A percentile compares a stretch with the other conserved stretches of the same genome.
Conservation (phyloP, 1,284 basidiomycete species). For the Puccinia hordei region DNA sequence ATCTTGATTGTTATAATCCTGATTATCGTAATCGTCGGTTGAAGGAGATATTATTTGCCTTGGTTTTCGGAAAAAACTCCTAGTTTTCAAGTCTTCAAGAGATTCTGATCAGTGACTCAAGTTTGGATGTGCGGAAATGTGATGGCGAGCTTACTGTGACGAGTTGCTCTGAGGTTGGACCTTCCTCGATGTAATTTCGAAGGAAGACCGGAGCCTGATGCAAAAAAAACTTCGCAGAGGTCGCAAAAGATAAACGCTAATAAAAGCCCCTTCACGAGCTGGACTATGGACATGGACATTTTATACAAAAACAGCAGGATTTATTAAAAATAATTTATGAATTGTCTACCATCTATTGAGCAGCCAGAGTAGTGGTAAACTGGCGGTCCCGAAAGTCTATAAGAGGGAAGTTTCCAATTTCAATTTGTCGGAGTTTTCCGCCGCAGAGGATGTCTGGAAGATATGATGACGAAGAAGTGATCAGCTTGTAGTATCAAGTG, state of each 20-base stretch:
- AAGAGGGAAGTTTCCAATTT: too few relatives aligned
- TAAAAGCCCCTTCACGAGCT: background rate
- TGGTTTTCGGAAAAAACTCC: background rate
- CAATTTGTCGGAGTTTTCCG: too few relatives aligned
- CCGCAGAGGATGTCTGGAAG: too few relatives aligned
- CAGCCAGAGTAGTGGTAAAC: background rate
- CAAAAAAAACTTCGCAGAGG: background rate
- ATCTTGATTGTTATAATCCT: too few relatives aligned
- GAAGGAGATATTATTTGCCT: background rate
- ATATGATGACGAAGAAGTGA: too few relatives aligned
- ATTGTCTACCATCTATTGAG: background rate
- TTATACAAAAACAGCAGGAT: background rate
- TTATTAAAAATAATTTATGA: background rate
- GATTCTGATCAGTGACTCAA: background rate
- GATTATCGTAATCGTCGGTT: background rate
- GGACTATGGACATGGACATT: slow-evolving; percentile 12
- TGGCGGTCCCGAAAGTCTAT: too few relatives aligned
- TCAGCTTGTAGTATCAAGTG: too few relatives aligned
- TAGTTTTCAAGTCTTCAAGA: background rate
- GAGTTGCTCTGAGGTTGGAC: background rate
- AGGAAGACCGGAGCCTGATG: background rate
- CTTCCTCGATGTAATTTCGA: background rate
- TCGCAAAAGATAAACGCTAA: background rate
- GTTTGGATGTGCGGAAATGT: background rate
- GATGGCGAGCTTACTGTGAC: background rate